Percentiles rank a stretch among this genome's conserved stretches.
Conservation (phyloP, 495 filamentous ascomycete species). For the Acidomyces sp. region DNA sequence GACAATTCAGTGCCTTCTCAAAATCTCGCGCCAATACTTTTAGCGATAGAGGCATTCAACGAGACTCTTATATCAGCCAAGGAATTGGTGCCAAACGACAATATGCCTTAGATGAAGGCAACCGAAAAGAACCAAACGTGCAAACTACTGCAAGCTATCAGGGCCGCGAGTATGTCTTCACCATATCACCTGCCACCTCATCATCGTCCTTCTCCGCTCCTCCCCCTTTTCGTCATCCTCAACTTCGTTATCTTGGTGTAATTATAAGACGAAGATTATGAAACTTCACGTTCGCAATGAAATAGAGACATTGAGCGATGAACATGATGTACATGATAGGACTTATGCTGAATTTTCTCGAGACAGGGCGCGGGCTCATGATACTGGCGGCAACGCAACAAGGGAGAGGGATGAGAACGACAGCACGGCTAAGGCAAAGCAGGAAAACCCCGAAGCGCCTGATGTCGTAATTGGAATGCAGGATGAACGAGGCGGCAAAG, state of each 20-base stretch:
- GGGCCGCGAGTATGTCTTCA: conserved; percentile 27
- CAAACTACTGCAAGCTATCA: conserved; percentile 28
- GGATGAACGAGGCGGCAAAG: conserved; percentile 46
- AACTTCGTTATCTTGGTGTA: too few relatives aligned
- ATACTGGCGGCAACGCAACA: conserved; percentile 26
- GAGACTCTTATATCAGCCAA: conserved; percentile 1
- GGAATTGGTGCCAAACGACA: conserved; percentile 3
- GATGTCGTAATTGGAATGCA: conserved; percentile 57
- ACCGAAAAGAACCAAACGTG: conserved; percentile 33
- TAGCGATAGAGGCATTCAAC: conserved; percentile 9
- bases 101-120: conserved; percentile 13
- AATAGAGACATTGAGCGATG: too few relatives aligned
- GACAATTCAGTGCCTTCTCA: conserved; percentile 4
- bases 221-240: too few relatives aligned
- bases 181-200: neutral
- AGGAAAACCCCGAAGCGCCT: conserved; percentile 52
- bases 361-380: conserved; percentile 24
- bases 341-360: conserved; percentile 7
- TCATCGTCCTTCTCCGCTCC: neutral
- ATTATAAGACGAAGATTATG: too few relatives aligned
- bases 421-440: conserved; percentile 41
- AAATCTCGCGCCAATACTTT: conserved; percentile 5
- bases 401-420: conserved; percentile 34
- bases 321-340: neutral
- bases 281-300: too few relatives aligned